Percentiles rank a stretch among this genome's conserved stretches.
phyloP scores from a whole-genome alignment of 1,284 basidiomycete species.

The Rhodotorula sp. region DNA sequence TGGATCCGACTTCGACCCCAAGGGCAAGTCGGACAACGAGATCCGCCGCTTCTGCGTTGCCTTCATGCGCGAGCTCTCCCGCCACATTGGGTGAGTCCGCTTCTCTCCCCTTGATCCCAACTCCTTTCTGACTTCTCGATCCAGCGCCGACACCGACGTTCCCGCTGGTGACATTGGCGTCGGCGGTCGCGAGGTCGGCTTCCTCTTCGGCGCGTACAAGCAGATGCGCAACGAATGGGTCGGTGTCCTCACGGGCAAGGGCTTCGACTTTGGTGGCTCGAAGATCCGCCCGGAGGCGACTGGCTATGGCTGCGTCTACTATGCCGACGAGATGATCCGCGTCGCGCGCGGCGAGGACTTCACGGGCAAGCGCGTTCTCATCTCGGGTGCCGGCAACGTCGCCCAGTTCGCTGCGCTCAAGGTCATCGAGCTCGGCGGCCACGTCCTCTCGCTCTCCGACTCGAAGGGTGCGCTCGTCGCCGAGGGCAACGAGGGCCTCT shows the following conservation, averaged over 20 bases:
- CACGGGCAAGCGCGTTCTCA: conserved; percentile 61
- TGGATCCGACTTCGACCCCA: conserved; percentile 60
- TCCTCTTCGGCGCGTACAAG: conserved; percentile 60
- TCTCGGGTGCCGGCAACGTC: conserved; percentile 57
- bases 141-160: conserved; percentile 64
- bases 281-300: conserved; percentile 63
- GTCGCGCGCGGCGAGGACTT: conserved; percentile 46
- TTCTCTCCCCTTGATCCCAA: neutral
- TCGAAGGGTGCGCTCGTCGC: conserved; percentile 70
- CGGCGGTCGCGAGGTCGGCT: conserved; percentile 60
- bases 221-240: conserved; percentile 70
- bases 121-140: no score
- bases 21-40: conserved; percentile 74
- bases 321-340: conserved; percentile 36
- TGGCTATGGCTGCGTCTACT: conserved; percentile 57
- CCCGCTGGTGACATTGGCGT: conserved; percentile 73
- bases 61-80: conserved; percentile 70
- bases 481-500: conserved; percentile 58
- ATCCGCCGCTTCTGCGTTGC: conserved; percentile 68
- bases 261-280: conserved; percentile 68
- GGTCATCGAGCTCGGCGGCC: conserved; percentile 72
- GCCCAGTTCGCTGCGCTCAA: conserved; percentile 68
- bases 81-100: conserved; percentile 57
- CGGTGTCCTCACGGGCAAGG: conserved; percentile 76
- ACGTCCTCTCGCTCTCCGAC: conserved; percentile 73